Base-by-base conservation (phyloP, 2,329 filamentous ascomycete species). In the Nannizzia gypsea region DNA sequence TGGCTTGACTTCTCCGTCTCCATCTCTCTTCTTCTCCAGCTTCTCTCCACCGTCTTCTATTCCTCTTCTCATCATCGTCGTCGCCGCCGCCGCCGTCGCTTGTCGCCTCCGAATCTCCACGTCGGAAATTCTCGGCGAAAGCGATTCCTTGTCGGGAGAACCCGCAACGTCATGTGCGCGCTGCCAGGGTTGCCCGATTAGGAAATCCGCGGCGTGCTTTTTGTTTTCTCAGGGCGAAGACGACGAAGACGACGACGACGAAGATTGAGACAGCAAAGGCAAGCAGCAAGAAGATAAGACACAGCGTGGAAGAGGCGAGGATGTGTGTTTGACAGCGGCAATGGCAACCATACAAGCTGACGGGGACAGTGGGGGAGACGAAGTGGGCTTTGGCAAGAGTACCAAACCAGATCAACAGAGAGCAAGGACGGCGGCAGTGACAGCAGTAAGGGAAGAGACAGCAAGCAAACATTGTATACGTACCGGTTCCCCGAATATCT, bases 401-500 rank as follows among this genome's bases (percentile, higher is more conserved):
- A 55, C 8, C 26, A 58, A 36, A n/a, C n/a, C 48, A 36, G 20
- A 24, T 17, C 6, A 56, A 58, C 44, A 54, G 28, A 38, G 56
- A 24, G 42, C 56, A 26, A 46, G 6, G 26, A 34, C 34, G 40
- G 34, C n/a, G 20, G 22, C 20, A n/a, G 20, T 17, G 52, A n/a
- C 34, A 57, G 55, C 9, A 40, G 22, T 9, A n/a, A 13, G 24
- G 40, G 31, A 55, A 13, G 50, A 55, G 11, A 17, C 28, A 26
- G 22, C 8, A 50, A 28, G 15, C 8, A 24, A 4, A 50, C 44
- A 50, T 24, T 50, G 9, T n/a, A 50, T 13, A 71, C 71, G 70
- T 65, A 73, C 71, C 63, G 68, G 70, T 48, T 69, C 70, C 63
- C 69, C 71, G 59, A 69, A 73, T 61, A 67, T 72, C 64, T 71